These are phyloP conservation scores for Didymella exigua DNA, from an alignment of 2,329 filamentous ascomycete species.

Conservation along the genomic window DNA sequence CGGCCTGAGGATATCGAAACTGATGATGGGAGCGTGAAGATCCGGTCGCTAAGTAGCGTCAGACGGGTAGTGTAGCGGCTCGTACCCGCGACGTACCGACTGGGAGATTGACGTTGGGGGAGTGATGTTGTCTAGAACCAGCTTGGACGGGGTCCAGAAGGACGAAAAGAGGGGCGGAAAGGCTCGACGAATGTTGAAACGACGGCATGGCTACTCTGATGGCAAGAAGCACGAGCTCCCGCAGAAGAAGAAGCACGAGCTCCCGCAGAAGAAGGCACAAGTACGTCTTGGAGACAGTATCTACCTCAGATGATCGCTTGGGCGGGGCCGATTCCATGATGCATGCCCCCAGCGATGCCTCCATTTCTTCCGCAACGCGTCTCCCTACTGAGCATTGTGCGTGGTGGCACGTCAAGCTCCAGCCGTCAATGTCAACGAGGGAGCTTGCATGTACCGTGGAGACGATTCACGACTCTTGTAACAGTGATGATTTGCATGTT, in stretches of 20 bases:
- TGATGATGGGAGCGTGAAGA: slow-evolving; percentile 14
- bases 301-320: background rate
- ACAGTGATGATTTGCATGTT: slow-evolving; percentile 12
- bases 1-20: slow-evolving; percentile 12
- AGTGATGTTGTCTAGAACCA: slow-evolving; percentile 8
- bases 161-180: slow-evolving; percentile 1
- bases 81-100: slow-evolving; percentile 6
- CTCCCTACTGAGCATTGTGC: slow-evolving; percentile 5
- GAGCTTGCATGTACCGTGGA: slow-evolving; percentile 19
- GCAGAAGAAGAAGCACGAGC: background rate
- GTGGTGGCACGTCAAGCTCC: background rate
- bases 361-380: slow-evolving; percentile 11
- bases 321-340: background rate
- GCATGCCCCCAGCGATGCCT: slow-evolving; percentile 2
- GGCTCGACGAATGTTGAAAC: slow-evolving; percentile 10
- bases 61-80: background rate
- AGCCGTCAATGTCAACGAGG: slow-evolving; percentile 2
- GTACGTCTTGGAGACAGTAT: background rate
- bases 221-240: background rate
- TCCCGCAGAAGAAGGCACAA: background rate
- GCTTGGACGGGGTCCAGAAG: background rate
- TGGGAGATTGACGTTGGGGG: slow-evolving; percentile 11
- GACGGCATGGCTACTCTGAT: slow-evolving; percentile 5
- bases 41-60: slow-evolving; percentile 14
- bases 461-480: slow-evolving; percentile 14